Evolutionary conservation across 495 filamentous ascomycete species (phyloP).

Genomic region (Amniculicola lignicola): DNA sequence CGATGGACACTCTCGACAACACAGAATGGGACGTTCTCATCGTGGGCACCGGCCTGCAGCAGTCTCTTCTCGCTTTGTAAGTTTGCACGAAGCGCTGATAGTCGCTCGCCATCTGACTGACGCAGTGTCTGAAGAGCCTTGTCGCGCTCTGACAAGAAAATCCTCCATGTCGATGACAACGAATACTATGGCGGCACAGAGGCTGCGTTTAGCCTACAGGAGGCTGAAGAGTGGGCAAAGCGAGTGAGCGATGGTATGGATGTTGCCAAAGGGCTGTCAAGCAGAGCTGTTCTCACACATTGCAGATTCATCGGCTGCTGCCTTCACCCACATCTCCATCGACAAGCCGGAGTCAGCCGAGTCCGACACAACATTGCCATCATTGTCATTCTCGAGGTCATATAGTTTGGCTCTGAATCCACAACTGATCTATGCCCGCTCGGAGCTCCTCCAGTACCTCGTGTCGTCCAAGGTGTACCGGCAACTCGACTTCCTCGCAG

Average conservation of each 20-base stretch:
- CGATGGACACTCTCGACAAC: slow-evolving; percentile 76
- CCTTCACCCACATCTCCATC: slow-evolving; percentile 30
- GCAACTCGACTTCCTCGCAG: slow-evolving; percentile 88
- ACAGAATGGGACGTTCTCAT: slow-evolving; percentile 91
- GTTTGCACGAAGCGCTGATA: slow-evolving; percentile 39
- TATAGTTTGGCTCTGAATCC: slow-evolving; percentile 85
- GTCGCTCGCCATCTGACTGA: slow-evolving; percentile 58
- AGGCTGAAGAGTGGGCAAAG: slow-evolving; percentile 71
- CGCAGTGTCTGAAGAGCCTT: slow-evolving; percentile 72
- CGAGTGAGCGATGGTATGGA: slow-evolving; percentile 49
- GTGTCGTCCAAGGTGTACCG: slow-evolving; percentile 83
- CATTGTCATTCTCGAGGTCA: slow-evolving; percentile 63
- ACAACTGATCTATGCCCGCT: slow-evolving; percentile 81
- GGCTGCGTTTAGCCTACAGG: slow-evolving; percentile 82
- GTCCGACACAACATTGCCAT: slow-evolving; percentile 40
- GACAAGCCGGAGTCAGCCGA: slow-evolving; percentile 3
- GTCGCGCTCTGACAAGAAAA: slow-evolving; percentile 84
- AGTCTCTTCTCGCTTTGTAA: slow-evolving; percentile 93
- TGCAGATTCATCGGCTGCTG: slow-evolving; percentile 10
- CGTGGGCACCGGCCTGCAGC: slow-evolving; percentile 80
- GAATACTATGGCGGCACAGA: slow-evolving; percentile 83
- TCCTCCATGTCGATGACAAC: slow-evolving; percentile 87
- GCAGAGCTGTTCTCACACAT: not conserved
- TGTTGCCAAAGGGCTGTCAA: not conserved
- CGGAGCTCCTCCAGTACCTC: slow-evolving; percentile 68